Evolutionary conservation across 2,329 filamentous ascomycete genomes (phyloP).

Genomic region (Leptographium wingfieldii): DNA sequence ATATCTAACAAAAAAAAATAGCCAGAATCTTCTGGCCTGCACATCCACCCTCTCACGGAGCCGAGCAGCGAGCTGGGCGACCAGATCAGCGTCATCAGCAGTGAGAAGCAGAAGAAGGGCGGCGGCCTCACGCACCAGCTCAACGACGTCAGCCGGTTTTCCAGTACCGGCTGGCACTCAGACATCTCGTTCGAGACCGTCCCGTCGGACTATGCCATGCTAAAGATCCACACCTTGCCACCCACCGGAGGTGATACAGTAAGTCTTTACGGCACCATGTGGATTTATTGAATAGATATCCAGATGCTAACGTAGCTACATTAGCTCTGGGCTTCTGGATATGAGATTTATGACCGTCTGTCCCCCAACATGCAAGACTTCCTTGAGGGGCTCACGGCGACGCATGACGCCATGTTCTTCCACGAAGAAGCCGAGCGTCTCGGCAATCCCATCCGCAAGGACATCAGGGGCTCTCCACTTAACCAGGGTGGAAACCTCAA

Average conservation of each 20-base stretch:
- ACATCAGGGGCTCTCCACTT: slow-evolving; percentile 38
- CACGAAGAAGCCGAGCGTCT: slow-evolving; percentile 34
- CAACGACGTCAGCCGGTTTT: slow-evolving; percentile 31
- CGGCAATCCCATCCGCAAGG: slow-evolving; percentile 22
- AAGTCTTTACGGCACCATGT: slow-evolving; percentile 13
- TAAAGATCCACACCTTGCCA: slow-evolving; percentile 35
- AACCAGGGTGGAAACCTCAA: slow-evolving; percentile 40
- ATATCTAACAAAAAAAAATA: slow-evolving; percentile 33
- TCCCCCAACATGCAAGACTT: slow-evolving; percentile 34
- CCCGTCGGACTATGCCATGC: slow-evolving; percentile 39
- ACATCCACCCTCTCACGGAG: slow-evolving; percentile 48
- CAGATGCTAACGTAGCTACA: slow-evolving; percentile 9
- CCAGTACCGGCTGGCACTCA: slow-evolving; percentile 33
- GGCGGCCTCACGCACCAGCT: slow-evolving; percentile 37
- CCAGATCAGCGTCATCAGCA: slow-evolving; percentile 48
- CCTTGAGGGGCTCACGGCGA: slow-evolving; percentile 31
- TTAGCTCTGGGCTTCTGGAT: slow-evolving; percentile 29
- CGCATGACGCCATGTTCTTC: slow-evolving; percentile 31
- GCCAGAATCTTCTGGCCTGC: slow-evolving; percentile 41
- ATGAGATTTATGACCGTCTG: slow-evolving; percentile 35
- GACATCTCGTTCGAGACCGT: slow-evolving; percentile 35
- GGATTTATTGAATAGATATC: slow-evolving; percentile 17
- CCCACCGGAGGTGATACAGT: slow-evolving; percentile 18
- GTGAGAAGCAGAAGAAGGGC: slow-evolving; percentile 33
- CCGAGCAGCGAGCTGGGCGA: slow-evolving; percentile 36